These are phyloP conservation scores for Echeveria elegans DNA, from an alignment of 164 flowering plant species.

Conservation along the genomic window DNA sequence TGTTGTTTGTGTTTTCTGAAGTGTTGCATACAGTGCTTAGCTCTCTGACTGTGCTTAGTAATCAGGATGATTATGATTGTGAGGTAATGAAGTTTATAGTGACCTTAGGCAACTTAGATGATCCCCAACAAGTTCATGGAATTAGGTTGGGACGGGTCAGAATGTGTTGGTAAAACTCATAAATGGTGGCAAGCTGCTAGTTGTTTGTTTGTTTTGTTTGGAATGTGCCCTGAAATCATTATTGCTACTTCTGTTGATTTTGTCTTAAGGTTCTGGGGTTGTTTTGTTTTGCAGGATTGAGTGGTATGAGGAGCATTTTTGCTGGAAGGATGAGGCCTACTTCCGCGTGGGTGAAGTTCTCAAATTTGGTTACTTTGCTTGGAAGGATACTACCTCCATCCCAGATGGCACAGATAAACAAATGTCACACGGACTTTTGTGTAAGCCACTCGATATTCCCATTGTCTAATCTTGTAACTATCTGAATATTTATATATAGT, in stretches of 20 bases:
- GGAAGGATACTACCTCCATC: constrained; percentile 18
- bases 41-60: not conserved
- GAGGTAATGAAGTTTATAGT: not conserved
- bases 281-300: constrained; percentile 2
- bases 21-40: not conserved
- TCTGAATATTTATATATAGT: not conserved
- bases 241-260: not conserved
- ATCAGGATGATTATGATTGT: not conserved
- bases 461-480: not conserved
- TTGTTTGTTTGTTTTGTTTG: not conserved
- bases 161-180: no score
- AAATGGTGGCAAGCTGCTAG: not conserved
- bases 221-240: not conserved
- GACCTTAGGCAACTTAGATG: not conserved
- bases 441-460: not conserved
- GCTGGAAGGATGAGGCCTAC: constrained; percentile 16
- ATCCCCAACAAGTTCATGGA: not conserved
- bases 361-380: constrained; percentile 17
- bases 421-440: not conserved
- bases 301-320: not conserved
- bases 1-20: not conserved
- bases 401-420: constrained; percentile 15
- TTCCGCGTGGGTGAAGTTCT: constrained; percentile 38
- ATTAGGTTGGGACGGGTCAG: not conserved
- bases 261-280: not conserved